Percentiles rank a stretch among this genome's conserved stretches.
phyloP scores from a whole-genome alignment of 129 eudicot species.

The Centrapalus pauciflorus region DNA sequence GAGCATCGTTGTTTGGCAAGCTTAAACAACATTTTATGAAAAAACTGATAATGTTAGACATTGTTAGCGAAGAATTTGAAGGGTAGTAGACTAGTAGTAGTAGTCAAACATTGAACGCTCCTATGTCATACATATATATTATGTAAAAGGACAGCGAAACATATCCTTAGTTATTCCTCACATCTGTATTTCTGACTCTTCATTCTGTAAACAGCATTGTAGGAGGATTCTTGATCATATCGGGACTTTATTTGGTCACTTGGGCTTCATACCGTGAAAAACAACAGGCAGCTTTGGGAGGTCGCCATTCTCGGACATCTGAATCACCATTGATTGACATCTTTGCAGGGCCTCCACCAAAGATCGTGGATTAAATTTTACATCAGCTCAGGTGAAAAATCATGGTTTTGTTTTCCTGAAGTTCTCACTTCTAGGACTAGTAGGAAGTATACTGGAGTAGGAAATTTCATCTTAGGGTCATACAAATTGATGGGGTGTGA shows the following conservation, averaged over 20 bases:
- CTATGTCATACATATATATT: neutral
- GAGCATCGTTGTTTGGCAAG: too few species aligned
- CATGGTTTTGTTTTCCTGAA: neutral
- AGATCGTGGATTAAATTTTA: conserved; percentile 52
- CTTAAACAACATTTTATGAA: too few species aligned
- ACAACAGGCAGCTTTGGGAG: conserved; percentile 42
- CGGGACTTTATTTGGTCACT: conserved; percentile 93
- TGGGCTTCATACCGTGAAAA: conserved; percentile 87
- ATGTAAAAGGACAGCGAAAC: neutral
- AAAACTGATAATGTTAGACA: neutral
- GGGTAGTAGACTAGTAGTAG: neutral
- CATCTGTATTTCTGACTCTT: neutral
- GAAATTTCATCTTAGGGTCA: conserved; percentile 20
- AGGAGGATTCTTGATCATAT: conserved; percentile 74
- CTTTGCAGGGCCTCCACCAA: conserved; percentile 69
- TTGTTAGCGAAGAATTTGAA: neutral
- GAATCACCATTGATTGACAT: conserved; percentile 53
- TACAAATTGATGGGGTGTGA: conserved; percentile 16
- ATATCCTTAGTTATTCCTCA: neutral
- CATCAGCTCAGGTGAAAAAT: conserved; percentile 8
- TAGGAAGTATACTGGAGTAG: conserved; percentile 14
- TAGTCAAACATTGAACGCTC: neutral
- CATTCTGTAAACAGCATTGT: conserved; percentile 51
- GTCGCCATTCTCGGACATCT: conserved; percentile 43
- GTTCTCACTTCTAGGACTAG: neutral